Evolutionary conservation across 1,284 basidiomycete genomes (phyloP), one percentile per base, ranked within the genome.

Genomic region (Blastosporella zonata): DNA sequence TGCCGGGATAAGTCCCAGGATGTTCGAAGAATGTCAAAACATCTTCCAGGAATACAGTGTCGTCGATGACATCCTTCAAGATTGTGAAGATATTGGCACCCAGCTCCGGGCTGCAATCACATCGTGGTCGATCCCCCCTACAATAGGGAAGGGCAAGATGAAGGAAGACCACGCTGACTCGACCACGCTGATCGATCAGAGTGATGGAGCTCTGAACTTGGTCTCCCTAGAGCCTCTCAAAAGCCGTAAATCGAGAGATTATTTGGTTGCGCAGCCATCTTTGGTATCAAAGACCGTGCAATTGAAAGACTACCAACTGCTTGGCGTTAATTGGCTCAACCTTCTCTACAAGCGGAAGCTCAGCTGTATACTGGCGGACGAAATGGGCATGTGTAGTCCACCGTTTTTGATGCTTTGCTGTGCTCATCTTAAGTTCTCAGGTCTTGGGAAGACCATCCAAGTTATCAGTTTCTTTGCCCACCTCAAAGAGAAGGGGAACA

Each of bases 261-360:
- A 84, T 60, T 77, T 98, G 57, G 75, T 81, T 34, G 70, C 71
- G 29, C 94, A 97, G 61, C 96, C 97, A 0, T 68, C 76, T 6
- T 66, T 82, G 31, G 70, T 99, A 10, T 77, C 83, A 29, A 70
- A 82, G 21, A 80, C 76, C 39, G 84, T 97, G 53, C 77, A 76
- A 59, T 74, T 99, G 58, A 99, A 99, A 72, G 93, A 97, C 60
- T 99, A 99, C 67, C 96, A 99, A 69, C 74, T 98, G 50, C 77
- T 97, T 47, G 97, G 97, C n/a, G 80, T 99, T 53, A 99, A 97
- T 65, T 99, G 97, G 97, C 75, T 99, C 55, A 85, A 92, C 65
- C 69, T 99, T 22, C 73, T 99, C 38, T 95, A 94, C 65, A 78
- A 76, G 46, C 86, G 82, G 61, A 78, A 80, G 50, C 79, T 90